These are phyloP conservation scores for Colletotrichum sp. DNA, from an alignment of 2,329 filamentous ascomycete species.

Conservation along the genomic window DNA sequence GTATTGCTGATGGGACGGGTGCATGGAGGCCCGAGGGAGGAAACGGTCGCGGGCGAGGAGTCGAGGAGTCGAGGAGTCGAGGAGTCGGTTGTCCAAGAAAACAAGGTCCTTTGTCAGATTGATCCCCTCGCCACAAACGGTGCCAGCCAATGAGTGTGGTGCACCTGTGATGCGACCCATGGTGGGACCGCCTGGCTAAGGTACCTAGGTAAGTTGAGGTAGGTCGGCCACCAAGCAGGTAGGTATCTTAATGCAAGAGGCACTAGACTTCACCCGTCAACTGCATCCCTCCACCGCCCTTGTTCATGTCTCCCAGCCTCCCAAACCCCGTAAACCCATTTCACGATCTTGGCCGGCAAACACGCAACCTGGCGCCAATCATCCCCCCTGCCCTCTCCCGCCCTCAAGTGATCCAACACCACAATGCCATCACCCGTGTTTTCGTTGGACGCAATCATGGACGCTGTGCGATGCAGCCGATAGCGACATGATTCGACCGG, in stretches of 20 bases:
- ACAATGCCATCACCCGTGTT: slow-evolving; percentile 14
- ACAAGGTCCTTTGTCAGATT: not conserved
- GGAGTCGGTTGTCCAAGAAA: not conserved
- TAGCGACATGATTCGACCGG: not conserved
- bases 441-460: not conserved
- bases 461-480: not conserved
- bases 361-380: slow-evolving; percentile 19
- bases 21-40: not conserved
- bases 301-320: not conserved
- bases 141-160: not conserved
- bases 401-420: not conserved
- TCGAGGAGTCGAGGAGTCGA: not conserved
- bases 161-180: not conserved
- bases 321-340: not conserved
- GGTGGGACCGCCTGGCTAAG: not conserved
- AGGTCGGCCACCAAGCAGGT: too few relatives aligned
- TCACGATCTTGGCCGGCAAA: slow-evolving; percentile 16
- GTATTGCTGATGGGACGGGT: not conserved
- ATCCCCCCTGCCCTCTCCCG: not conserved
- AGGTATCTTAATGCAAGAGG: too few relatives aligned
- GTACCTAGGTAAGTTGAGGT: too few relatives aligned
- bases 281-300: too few relatives aligned
- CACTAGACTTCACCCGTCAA: too few relatives aligned
- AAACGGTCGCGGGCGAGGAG: not conserved
- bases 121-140: not conserved